These are phyloP conservation scores for Mortierella sp. DNA, from an alignment of 371 early-diverging fungal genomes.

Conservation along the genomic window DNA sequence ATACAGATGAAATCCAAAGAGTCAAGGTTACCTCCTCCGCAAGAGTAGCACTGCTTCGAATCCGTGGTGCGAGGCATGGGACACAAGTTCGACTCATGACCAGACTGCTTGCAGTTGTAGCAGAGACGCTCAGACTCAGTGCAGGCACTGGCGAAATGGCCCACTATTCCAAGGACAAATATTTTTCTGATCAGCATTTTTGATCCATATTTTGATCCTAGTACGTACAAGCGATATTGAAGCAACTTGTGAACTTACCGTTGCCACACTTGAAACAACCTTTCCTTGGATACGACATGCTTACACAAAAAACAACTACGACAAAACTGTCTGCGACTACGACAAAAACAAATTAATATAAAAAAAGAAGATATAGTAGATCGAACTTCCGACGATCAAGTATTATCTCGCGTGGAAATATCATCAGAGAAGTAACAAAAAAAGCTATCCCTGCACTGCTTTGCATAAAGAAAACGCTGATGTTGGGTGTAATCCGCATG, in stretches of 20 bases:
- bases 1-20: neutral
- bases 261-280: conserved; percentile 71
- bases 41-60: conserved; percentile 68
- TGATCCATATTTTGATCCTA: too few relatives aligned
- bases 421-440: too few relatives aligned
- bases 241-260: conserved; percentile 40
- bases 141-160: conserved; percentile 64
- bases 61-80: conserved; percentile 64
- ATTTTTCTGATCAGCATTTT: neutral
- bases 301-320: conserved; percentile 3
- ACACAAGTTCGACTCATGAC: conserved; percentile 68
- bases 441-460: too few relatives aligned
- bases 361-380: too few relatives aligned
- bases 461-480: too few relatives aligned
- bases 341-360: neutral
- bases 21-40: conserved; percentile 64
- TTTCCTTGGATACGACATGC: conserved; percentile 61
- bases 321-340: neutral
- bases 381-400: too few relatives aligned
- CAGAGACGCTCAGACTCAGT: conserved; percentile 65
- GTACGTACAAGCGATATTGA: too few relatives aligned
- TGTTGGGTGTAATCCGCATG: too few relatives aligned
- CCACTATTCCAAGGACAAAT: conserved; percentile 53
- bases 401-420: too few relatives aligned
- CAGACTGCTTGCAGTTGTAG: conserved; percentile 71